phyloP scores from a whole-genome alignment of 2,329 filamentous ascomycete species.

The Pseudogymnoascus sp. region DNA sequence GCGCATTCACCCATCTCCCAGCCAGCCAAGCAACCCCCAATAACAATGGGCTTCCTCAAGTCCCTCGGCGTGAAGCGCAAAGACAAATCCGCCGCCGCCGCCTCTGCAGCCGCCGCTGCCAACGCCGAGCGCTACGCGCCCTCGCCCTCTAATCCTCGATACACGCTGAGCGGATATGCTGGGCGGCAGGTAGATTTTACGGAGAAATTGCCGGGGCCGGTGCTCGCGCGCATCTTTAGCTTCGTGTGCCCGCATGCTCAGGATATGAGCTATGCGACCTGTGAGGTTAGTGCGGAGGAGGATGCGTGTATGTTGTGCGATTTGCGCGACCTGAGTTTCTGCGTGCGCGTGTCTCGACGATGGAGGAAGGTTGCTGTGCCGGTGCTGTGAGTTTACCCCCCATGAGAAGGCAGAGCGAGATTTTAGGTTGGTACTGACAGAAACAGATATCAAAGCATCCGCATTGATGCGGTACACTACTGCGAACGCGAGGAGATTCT shows the following conservation, averaged over 20 bases:
- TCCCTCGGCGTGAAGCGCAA: constrained; percentile 4
- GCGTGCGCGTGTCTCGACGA: constrained; percentile 61
- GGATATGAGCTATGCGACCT: constrained; percentile 72
- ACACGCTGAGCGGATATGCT: neutral
- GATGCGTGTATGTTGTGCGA: constrained; percentile 91
- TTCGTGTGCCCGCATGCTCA: constrained; percentile 74
- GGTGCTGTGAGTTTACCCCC: constrained; percentile 48
- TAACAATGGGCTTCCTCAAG: constrained; percentile 5
- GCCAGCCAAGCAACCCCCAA: neutral
- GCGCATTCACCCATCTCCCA: neutral
- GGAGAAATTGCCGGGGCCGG: constrained; percentile 50
- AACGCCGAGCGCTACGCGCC: neutral
- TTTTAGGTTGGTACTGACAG: neutral
- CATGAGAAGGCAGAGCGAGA: constrained; percentile 2
- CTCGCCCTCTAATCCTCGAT: neutral
- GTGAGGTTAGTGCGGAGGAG: constrained; percentile 69
- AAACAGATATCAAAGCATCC: constrained; percentile 73
- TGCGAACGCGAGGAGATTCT: constrained; percentile 79
- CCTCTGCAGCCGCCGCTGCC: neutral
- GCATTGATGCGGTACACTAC: constrained; percentile 91
- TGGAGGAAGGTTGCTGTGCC: constrained; percentile 53
- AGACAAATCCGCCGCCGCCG: neutral
- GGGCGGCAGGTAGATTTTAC: constrained; percentile 12
- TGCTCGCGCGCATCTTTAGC: constrained; percentile 70
- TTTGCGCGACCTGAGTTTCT: constrained; percentile 77